These are phyloP conservation scores for Nemania abortiva DNA, from an alignment of 2,329 filamentous ascomycete species.

Conservation along the genomic window DNA sequence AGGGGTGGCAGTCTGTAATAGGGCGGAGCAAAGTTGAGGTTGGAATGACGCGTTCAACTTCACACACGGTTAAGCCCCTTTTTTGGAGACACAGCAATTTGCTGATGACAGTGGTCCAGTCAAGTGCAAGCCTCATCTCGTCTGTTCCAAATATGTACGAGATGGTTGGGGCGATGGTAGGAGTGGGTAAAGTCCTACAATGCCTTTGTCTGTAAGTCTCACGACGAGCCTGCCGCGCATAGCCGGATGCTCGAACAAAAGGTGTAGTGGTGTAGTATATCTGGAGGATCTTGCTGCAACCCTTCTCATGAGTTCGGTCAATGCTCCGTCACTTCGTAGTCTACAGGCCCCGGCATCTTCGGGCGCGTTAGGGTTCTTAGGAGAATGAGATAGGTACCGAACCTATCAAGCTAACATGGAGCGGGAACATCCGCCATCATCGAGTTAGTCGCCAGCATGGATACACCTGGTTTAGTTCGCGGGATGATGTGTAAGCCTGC, in stretches of 20 bases:
- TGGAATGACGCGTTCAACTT: conserved; percentile 23
- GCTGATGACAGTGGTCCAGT: background rate
- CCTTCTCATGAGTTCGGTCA: conserved; percentile 23
- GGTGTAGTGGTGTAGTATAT: conserved; percentile 2
- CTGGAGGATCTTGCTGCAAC: conserved; percentile 27
- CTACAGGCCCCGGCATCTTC: conserved; percentile 14
- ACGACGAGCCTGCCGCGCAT: background rate
- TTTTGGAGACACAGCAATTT: background rate
- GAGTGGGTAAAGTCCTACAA: conserved; percentile 9
- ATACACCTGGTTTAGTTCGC: conserved; percentile 26
- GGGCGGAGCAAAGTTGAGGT: conserved; percentile 1
- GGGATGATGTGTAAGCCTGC: conserved; percentile 29
- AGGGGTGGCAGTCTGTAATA: background rate
- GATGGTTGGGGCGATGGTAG: conserved; percentile 16
- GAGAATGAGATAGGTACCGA: conserved; percentile 3
- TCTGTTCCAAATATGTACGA: conserved; percentile 17
- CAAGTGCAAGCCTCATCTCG: conserved; percentile 2
- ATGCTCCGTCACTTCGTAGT: conserved; percentile 14
- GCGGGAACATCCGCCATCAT: conserved; percentile 33
- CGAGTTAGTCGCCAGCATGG: conserved; percentile 19
- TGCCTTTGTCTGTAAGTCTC: conserved; percentile 11
- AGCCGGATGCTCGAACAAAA: conserved; percentile 18
- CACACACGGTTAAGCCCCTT: background rate
- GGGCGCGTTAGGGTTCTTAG: conserved; percentile 8
- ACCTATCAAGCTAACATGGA: conserved; percentile 15